Evolutionary conservation across 1,284 basidiomycete species (phyloP).

Genomic region (Ustanciosporium gigantosporum): DNA sequence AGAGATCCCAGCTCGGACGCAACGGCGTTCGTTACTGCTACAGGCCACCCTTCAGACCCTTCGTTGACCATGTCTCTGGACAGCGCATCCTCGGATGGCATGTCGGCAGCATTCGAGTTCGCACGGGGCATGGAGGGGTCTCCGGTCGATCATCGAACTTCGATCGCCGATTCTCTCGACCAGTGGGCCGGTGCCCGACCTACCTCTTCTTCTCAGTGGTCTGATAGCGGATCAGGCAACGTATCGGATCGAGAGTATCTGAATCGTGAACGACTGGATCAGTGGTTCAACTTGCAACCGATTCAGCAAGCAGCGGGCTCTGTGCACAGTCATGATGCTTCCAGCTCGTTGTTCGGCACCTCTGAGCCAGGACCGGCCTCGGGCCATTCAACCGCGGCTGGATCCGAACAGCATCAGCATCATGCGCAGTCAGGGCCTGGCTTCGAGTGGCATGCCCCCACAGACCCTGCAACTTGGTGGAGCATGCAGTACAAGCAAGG

Average conservation of each 20-base stretch:
- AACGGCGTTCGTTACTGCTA: constrained; percentile 4
- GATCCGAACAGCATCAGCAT: background rate
- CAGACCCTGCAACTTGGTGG: constrained; percentile 24
- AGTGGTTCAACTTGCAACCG: constrained; percentile 29
- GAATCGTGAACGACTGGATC: constrained; percentile 21
- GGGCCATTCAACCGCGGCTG: constrained; percentile 7
- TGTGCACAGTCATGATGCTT: constrained; percentile 1
- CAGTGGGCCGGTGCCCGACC: constrained; percentile 25
- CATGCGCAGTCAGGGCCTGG: constrained; percentile 2
- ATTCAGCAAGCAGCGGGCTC: constrained; percentile 4
- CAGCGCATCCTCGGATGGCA: constrained; percentile 32
- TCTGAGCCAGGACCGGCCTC: constrained; percentile 21
- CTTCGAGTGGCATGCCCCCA: constrained; percentile 23
- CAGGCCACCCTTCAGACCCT: constrained; percentile 19
- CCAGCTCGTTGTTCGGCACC: constrained; percentile 11
- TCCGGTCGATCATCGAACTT: constrained; percentile 21
- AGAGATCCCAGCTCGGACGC: constrained; percentile 11
- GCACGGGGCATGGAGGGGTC: constrained; percentile 23
- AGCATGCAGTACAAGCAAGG: constrained; percentile 29
- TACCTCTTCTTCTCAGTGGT: constrained; percentile 28
- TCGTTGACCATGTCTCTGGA: constrained; percentile 39
- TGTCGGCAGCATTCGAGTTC: constrained; percentile 37
- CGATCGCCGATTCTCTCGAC: constrained; percentile 33
- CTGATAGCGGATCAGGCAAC: constrained; percentile 22
- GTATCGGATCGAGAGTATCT: constrained; percentile 25